Evolutionary conservation across 164 flowering plant genomes (phyloP), one percentile per base, ranked within the genome.

Genomic region (Tetracentron sinense): DNA sequence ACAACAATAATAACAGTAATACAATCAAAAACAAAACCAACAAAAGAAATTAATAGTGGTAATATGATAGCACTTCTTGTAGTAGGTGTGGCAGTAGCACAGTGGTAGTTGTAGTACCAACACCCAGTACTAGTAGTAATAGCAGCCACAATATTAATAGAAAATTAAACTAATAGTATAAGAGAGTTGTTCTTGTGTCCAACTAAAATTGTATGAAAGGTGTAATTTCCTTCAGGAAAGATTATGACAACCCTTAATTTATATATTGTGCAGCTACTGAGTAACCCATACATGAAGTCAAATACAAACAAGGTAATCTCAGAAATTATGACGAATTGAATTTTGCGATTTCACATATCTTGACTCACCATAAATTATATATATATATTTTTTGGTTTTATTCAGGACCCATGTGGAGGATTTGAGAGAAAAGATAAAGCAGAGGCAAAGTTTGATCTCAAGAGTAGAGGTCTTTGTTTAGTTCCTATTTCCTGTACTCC

Each of bases 401-500:
- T 65, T 31, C 79, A 86, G 87, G 85, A 82, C 65, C 81, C 81
- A 70, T 84, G 89, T 87, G 83, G 80, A 62, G 60, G 73, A 6
- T 48, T 81, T 58, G 89, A 78, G 21, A 81, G 83, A 56, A 81
- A 82, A 70, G 78, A 75, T 25, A 77, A 65, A 63, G 77, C 63
- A 46, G 82, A 79, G 19, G 35, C 26, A 30, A 77, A 78, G 60
- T 21, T 62, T 42, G 88, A 87, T 62, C 71, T 87, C 42, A 79
- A 64, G 63, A 85, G 84, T 65, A 77, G 79, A 76, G 90, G 90
- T 5, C 81, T 87, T 21, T 82, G 90, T 68, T 71, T 87, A 21
- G 84, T 83, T 68, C 93, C 93, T 0, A 69, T 81, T 53, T 85
- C 88, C 17, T 81, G 80, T 56, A 79, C 83, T 0, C 84, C 93